phyloP scores from a whole-genome alignment of 2,329 filamentous ascomycete genomes.

The Aspergillus thermomutatus region DNA sequence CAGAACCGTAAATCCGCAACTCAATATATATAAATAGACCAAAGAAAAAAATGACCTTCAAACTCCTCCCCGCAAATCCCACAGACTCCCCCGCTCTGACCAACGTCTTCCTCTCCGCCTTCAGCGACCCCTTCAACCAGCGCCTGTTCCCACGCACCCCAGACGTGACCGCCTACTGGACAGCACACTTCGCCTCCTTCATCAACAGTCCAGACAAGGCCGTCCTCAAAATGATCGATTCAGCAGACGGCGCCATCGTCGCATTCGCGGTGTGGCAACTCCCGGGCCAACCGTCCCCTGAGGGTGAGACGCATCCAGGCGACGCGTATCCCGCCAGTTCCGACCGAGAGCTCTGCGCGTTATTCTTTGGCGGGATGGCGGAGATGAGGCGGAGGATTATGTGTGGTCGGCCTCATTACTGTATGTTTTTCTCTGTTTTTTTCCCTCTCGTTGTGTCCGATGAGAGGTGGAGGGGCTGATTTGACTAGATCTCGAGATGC shows the following conservation, averaged over 20 bases:
- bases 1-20: background rate
- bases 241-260: slow-evolving; percentile 9
- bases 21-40: background rate
- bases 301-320: background rate
- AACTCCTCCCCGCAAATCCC: slow-evolving; percentile 11
- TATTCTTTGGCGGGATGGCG: slow-evolving; percentile 20
- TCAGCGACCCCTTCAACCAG: slow-evolving; percentile 18
- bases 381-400: slow-evolving; percentile 14
- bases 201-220: slow-evolving; percentile 7
- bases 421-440: slow-evolving; percentile 14
- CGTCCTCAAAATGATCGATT: slow-evolving; percentile 12
- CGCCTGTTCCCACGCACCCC: slow-evolving; percentile 23
- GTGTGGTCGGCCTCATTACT: slow-evolving; percentile 20
- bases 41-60: slow-evolving; percentile 12
- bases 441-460: background rate
- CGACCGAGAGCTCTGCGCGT: slow-evolving; percentile 17
- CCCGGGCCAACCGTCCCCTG: slow-evolving; percentile 1
- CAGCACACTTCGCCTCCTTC: slow-evolving; percentile 2
- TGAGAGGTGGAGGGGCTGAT: background rate
- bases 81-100: slow-evolving; percentile 17
- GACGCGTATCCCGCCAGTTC: slow-evolving; percentile 10
- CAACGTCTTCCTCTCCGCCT: slow-evolving; percentile 21
- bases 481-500: slow-evolving; percentile 20
- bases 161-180: slow-evolving; percentile 20
- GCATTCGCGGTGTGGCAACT: slow-evolving; percentile 26